Base-by-base conservation (phyloP, 2,329 filamentous ascomycete genomes). In the Calonectria honghensis region DNA sequence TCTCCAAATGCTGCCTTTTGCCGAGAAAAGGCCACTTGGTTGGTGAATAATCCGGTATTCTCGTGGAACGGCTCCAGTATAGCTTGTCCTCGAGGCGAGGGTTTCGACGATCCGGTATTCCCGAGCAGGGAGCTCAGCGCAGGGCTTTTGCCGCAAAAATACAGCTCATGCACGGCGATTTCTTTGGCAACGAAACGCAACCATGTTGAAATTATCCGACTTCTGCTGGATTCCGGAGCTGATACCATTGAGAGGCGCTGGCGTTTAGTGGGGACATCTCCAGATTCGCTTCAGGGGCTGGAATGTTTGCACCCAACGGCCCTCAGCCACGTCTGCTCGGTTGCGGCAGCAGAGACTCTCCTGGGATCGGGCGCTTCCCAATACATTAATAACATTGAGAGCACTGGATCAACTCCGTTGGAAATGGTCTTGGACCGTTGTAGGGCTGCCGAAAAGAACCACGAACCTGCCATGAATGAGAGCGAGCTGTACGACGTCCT, bases 371-470 rank as follows among this genome's bases (percentile, higher is more conserved):
- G 57, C 16, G 61, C 72, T 2, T 18, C 18, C 9, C 10, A 29
- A 5, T 39, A 41, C 16, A 72, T 74, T 35, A 76, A 74, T 10
- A 37, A 74, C 29, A 32, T 48, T 4, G 37, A 29, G 20, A 65
- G 64, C n/a, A 52, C 54, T 2, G 29, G 16, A 6, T 61, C 32
- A 24, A 66, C 72, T 9, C 68, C 74, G 4, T 57, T 76, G 2
- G 72, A 74, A 45, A 63, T 54, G 35, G 29, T 76, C 14, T 41
- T 76, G 16, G 31, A 57, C 20, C 68, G 51, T 18, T 68, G 52
- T 29, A 24, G 37, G 64, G 29, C 41, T 24, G 45, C 64, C 4
- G 57, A 63, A 11, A 63, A 63, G 57, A 41, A 63, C 24, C 57
- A 63, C 9, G 45, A 67, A 41, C 41, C 64, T 31, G 48, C 41